Percentiles rank a stretch among this genome's conserved stretches.
These are phyloP conservation scores for Apophysomyces trapeziformis DNA, from an alignment of 371 early-diverging fungal genomes.

Conservation along the genomic window DNA sequence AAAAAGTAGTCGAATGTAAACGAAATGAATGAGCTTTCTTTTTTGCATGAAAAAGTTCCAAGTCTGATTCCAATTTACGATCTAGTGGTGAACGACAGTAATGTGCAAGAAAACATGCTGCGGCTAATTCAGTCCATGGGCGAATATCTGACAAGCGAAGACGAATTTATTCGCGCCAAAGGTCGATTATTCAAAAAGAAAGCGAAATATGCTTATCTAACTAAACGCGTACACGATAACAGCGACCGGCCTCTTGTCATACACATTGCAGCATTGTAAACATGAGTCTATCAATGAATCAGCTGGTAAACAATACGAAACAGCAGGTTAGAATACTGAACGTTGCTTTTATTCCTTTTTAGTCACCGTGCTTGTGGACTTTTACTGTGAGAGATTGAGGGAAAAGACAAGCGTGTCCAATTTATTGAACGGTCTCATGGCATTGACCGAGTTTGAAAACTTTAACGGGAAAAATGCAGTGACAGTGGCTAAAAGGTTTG, in stretches of 20 bases:
- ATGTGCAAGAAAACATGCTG: constrained; percentile 52
- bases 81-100: constrained; percentile 42
- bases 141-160: constrained; percentile 79
- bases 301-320: constrained; percentile 38
- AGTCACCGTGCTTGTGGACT: constrained; percentile 75
- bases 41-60: background rate
- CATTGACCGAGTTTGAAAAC: constrained; percentile 60
- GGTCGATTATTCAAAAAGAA: constrained; percentile 48
- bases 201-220: background rate
- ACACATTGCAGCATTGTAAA: constrained; percentile 46
- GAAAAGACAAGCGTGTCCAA: constrained; percentile 78
- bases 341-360: constrained; percentile 4
- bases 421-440: constrained; percentile 67
- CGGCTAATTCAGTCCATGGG: constrained; percentile 83
- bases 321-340: background rate
- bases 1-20: constrained; percentile 38
- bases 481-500: constrained; percentile 59
- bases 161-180: constrained; percentile 83
- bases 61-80: background rate
- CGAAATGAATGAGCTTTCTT: background rate
- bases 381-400: constrained; percentile 76
- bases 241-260: constrained; percentile 60
- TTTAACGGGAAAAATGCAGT: constrained; percentile 64
- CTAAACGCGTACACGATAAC: background rate
- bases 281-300: constrained; percentile 42